Evolutionary conservation across 768 basidiomycete species (phyloP).

Genomic region (Phlebiopsis gigantea): DNA sequence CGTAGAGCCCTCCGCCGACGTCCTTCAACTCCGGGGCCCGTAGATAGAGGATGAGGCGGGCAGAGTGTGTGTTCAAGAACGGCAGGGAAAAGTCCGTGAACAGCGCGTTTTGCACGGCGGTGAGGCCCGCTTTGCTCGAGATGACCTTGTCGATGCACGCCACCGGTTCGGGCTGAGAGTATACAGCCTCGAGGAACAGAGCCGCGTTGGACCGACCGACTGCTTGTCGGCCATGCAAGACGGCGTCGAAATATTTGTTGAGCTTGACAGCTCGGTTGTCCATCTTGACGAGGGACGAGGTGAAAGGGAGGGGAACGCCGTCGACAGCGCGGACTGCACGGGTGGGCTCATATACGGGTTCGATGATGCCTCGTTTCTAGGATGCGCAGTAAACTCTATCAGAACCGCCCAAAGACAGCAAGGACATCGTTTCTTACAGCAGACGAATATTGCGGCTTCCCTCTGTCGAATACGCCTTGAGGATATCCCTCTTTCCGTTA

Average conservation of each 20-base stretch:
- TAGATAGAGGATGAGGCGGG: conserved; percentile 34
- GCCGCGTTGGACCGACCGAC: conserved; percentile 23
- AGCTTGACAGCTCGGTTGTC: conserved; percentile 19
- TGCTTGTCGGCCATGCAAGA: conserved; percentile 26
- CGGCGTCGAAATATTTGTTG: conserved; percentile 29
- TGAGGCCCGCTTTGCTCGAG: conserved; percentile 30
- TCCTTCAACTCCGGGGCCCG: conserved; percentile 30
- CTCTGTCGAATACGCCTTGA: too few relatives aligned
- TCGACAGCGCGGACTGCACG: too few relatives aligned
- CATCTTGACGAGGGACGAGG: background rate
- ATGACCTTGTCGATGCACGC: conserved; percentile 35
- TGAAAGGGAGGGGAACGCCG: too few relatives aligned
- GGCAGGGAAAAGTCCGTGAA: conserved; percentile 29
- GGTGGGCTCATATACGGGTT: too few relatives aligned
- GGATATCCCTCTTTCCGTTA: too few relatives aligned
- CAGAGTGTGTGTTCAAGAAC: conserved; percentile 40
- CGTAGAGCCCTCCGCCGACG: conserved; percentile 37
- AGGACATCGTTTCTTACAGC: too few relatives aligned
- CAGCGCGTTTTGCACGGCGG: conserved; percentile 36
- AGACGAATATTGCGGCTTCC: too few relatives aligned
- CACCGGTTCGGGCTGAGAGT: conserved; percentile 32
- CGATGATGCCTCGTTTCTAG: too few relatives aligned
- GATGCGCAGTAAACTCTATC: too few relatives aligned
- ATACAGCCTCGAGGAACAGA: conserved; percentile 45
- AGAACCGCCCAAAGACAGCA: too few relatives aligned